Evolutionary conservation across 805 yeast species (phyloP), one percentile per base, ranked within the genome.

Genomic region (Kuraishia ogatae): DNA sequence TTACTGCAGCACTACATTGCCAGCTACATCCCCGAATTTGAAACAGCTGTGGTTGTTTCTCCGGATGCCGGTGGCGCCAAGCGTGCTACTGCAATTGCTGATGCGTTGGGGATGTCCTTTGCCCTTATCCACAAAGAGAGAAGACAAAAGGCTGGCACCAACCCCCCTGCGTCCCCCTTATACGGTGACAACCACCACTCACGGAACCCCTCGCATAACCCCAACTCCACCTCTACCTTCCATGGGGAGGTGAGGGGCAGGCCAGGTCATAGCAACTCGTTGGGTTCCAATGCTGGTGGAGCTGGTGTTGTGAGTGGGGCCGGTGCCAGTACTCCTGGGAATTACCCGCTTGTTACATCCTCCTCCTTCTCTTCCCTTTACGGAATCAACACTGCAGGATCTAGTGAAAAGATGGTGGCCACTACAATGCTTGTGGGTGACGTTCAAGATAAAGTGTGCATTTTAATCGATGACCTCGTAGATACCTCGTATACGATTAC

Each of bases 31-130:
- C 93, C 96, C n/a, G 71, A 88, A 58, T 89, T 84, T 66, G 81
- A 81, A 60, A 86, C 91, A 48, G 87, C 93, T 48, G 96, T 94
- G 7, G 83, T 94, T 62, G 97, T 94, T 39, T 90, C 97, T 1
- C 99, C 99, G 0, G 99, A 94, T 71, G 94, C 97, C 22, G 99
- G 99, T 65, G 99, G 99, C 59, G 99, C 99, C 52, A 94, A 94
- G 70, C 76, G 99, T 60, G 97, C 99, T 35, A 89, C 97, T 1
- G 86, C 93, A 1, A 80, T 94, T 58, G 99, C 99, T 1, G 99
- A 94, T 71, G 81, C 87, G 1, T 72, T 94, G 56, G 91, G 89
- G 20, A 80, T 94, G 74, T 81, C 91, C 24, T 92, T 94, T 74
- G 99, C 99, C 0, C 76, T 94, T 70, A 91, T 94, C 60, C 98